Evolutionary conservation across 169 alveolate genomes (phyloP), one percentile per base, ranked within the genome.

Genomic region (Plasmodium blacklocki): DNA sequence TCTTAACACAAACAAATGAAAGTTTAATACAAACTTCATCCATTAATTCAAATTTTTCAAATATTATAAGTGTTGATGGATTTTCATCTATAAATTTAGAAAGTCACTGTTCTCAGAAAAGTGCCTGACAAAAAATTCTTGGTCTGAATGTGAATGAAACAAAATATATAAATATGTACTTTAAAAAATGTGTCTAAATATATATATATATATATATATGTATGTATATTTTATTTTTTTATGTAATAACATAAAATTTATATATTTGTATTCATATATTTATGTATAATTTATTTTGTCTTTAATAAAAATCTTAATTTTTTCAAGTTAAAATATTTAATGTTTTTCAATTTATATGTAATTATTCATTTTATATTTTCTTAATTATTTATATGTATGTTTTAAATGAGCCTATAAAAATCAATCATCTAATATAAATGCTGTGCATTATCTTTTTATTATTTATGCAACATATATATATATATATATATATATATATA

Each of bases 21-120:
- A 49, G 67, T 47, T 78, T 78, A 70, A 47, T 78, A 18, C 60
- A 63, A 19, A 78, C 89, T 5, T 78, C 58, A 45, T 78, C 89
- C 18, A 78, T 78, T 19, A 78, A 78, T 66, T 78, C 89, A 6
- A 78, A 78, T 45, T 50, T 78, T 19, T 78, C 89, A 12, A 75
- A 75, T 43, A 26, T 49, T n/a, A 58, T 78, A 9, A 78, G 89
- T 45, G 76, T 21, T 32, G 89, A 78, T 9, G 89, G 78, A 43
- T 9, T 78, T 7, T 78, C 89, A 12, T 62, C 88, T 52, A 64
- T 78, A 52, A 78, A 78, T 52, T 50, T 64, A 39, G 89, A 78
- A 58, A 78, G 78, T 45, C 72, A 64, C 19, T 56, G 89, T 78
- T 78, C 89, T 8, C 76, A 78, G 15, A 49, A 58, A 66, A 19